Evolutionary conservation across 441 rosid genomes (phyloP).

Genomic region (Oxalis stricta): DNA sequence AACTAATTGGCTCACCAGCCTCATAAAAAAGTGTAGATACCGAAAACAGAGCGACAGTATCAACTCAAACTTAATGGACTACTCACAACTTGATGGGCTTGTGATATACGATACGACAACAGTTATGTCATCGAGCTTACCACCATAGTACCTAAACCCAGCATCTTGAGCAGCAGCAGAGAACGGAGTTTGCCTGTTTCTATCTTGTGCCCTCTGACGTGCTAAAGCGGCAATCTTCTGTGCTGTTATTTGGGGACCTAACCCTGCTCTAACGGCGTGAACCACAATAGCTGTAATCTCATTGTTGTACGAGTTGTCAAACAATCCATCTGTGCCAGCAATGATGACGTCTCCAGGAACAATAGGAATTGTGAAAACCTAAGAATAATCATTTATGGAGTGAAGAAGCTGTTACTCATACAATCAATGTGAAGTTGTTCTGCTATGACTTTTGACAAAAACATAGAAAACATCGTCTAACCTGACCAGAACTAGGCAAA

Average conservation of each 20-base stretch:
- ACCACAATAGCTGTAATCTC: slow-evolving; percentile 73
- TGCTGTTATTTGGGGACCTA: slow-evolving; percentile 61
- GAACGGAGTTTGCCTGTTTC: slow-evolving; percentile 72
- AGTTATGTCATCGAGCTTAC: slow-evolving; percentile 94
- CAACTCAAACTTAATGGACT: too few relatives aligned
- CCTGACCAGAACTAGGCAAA: slow-evolving; percentile 41
- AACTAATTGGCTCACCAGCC: slow-evolving; percentile 1
- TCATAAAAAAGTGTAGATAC: too few relatives aligned
- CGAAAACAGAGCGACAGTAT: too few relatives aligned
- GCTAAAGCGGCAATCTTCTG: slow-evolving; percentile 85
- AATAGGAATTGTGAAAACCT: slow-evolving; percentile 77
- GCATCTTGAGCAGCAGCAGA: slow-evolving; percentile 87
- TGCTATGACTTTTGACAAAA: too few relatives aligned
- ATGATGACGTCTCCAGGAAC: slow-evolving; percentile 70
- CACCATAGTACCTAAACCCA: slow-evolving; percentile 75
- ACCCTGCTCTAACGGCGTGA: slow-evolving; percentile 57
- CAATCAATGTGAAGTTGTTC: too few relatives aligned
- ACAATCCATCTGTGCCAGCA: slow-evolving; percentile 89
- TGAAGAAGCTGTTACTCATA: too few relatives aligned
- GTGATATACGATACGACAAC: slow-evolving; percentile 74
- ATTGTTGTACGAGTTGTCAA: slow-evolving; percentile 74
- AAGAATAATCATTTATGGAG: background rate
- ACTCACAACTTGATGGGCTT: slow-evolving; percentile 20
- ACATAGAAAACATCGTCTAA: slow-evolving; percentile 3
- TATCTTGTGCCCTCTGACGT: slow-evolving; percentile 62